Base-by-base conservation (phyloP, 306 rosid species). In the Vigna radiata region DNA sequence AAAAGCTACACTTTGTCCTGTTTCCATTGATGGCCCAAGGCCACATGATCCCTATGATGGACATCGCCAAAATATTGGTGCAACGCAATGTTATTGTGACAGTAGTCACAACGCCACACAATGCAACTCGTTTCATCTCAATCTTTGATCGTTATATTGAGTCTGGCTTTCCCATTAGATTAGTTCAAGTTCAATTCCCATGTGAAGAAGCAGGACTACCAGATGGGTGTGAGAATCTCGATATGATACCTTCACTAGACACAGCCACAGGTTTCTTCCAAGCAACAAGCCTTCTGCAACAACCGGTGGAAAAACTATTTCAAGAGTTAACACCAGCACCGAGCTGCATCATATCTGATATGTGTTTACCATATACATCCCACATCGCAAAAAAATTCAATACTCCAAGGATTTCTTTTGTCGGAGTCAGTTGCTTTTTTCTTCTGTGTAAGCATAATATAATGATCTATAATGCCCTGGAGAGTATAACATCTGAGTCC, bases 1-100 rank as follows among this genome's bases (percentile, higher is more conserved):
- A 0, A 8, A 83, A 75, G 19, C 85, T 79, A 18, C 96, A 93
- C 78, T 85, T 89, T 16, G 91, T 90, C 4, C 39, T 93, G 5
- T 63, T 90, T 56, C 96, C 98, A 1, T 76, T 89, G 10, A 86
- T 93, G 96, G 96, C 98, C 13, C 96, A 86, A 79, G 96, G 96
- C 73, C 98, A 93, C 65, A 89, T 90, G 93, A 88, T 85, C 23
- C 97, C 97, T 1, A 86, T 92, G 97, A 86, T 90, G 53, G 97
- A 90, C 85, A 82, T 93, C 61, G 96, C 91, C 19, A 87, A 81
- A 61, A 77, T 93, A 31, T 75, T 93, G 1, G 84, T 86, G 1
- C 79, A 84, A 9, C 86, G 64, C 7, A 86, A 87, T 15, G 77
- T 85, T 43, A 37, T 72, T 58, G 88, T 92, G 0, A 92, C 88